phyloP scores from a whole-genome alignment of 805 yeast species.

The Hanseniaspora mollemarum region DNA sequence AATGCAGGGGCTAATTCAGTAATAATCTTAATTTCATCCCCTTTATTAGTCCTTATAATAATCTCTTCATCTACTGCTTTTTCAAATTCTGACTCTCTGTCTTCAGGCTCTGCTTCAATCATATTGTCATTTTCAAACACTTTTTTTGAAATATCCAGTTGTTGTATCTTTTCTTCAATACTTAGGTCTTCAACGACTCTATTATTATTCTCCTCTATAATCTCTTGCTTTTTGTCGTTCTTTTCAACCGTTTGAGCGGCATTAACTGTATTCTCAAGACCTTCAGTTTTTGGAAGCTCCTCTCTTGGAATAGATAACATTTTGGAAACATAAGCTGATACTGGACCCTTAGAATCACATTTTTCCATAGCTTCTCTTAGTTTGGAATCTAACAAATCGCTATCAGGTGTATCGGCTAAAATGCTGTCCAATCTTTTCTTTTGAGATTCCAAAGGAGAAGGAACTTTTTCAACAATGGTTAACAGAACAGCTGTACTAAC shows the following conservation, averaged over 20 bases:
- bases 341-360: constrained; percentile 60
- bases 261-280: constrained; percentile 50
- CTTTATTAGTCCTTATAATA: constrained; percentile 5
- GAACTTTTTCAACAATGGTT: constrained; percentile 72
- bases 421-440: constrained; percentile 55
- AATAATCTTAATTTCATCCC: constrained; percentile 20
- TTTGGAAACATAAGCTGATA: constrained; percentile 74
- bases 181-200: constrained; percentile 17
- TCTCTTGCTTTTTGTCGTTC: constrained; percentile 17
- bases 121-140: constrained; percentile 21
- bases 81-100: constrained; percentile 10
- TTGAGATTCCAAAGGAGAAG: constrained; percentile 76
- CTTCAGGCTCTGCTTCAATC: constrained; percentile 12
- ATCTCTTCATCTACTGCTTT: constrained; percentile 16
- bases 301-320: constrained; percentile 73
- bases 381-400: constrained; percentile 36
- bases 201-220: constrained; percentile 15
- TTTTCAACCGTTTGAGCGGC: constrained; percentile 48
- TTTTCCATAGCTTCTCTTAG: constrained; percentile 46
- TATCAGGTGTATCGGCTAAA: constrained; percentile 28
- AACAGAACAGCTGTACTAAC: constrained; percentile 74
- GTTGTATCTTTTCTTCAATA: constrained; percentile 14
- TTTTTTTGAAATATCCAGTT: constrained; percentile 22
- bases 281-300: constrained; percentile 55
- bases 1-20: constrained; percentile 24